A percentile compares a stretch with the other conserved stretches of the same genome.
Conservation (phyloP, 75 land plant genomes). For the Cunninghamia lanceolata region DNA sequence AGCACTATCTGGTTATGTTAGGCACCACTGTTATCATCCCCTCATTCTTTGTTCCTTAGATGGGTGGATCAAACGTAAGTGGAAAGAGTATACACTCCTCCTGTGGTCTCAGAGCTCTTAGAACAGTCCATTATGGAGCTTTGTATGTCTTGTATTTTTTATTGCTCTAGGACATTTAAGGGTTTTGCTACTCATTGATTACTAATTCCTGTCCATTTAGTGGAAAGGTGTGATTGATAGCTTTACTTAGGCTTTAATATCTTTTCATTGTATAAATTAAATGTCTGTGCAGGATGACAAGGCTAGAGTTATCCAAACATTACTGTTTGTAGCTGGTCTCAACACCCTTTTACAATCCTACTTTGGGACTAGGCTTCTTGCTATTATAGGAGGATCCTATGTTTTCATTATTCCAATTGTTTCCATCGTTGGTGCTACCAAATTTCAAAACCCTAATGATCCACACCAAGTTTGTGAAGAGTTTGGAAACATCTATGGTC, state of each 20-base stretch:
- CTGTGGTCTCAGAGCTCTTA: background rate
- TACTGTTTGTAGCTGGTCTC: too few species aligned
- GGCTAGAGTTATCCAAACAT: too few species aligned
- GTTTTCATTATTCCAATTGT: too few species aligned
- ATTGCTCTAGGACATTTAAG: background rate
- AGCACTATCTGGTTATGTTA: slow-evolving; percentile 86
- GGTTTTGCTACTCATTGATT: background rate
- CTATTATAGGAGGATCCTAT: too few species aligned
- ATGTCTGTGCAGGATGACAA: too few species aligned
- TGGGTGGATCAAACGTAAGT: slow-evolving; percentile 84
- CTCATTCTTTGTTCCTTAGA: slow-evolving; percentile 70
- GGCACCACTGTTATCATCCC: slow-evolving; percentile 92
- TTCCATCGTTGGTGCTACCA: too few species aligned
- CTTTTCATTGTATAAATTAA: background rate
- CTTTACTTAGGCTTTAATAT: background rate
- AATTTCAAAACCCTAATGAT: slow-evolving; percentile 30
- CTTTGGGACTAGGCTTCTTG: too few species aligned
- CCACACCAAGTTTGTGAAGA: slow-evolving; percentile 44
- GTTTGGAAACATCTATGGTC: background rate
- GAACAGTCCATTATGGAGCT: background rate
- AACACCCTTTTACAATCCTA: too few species aligned
- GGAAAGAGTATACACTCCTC: background rate
- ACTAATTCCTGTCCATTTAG: background rate
- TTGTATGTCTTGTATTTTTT: background rate
- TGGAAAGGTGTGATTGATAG: background rate